Conservation (phyloP, 169 alveolate species). For the Miamiensis avidus region DNA sequence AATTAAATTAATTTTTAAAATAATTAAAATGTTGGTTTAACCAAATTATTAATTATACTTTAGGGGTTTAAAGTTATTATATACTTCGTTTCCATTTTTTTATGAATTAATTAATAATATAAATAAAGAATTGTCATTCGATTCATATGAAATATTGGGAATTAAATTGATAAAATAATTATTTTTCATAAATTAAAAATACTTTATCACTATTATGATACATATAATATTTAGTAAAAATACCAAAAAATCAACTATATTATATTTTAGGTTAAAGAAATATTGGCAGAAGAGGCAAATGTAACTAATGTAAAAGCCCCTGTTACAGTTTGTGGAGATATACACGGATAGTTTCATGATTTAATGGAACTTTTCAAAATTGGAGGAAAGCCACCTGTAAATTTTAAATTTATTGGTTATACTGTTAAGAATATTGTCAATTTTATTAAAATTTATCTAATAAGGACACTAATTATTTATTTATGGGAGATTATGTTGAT, state of each 20-base stretch:
- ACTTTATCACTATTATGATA: no score
- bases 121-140: no score
- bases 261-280: constrained; percentile 67
- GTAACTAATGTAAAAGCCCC: constrained; percentile 67
- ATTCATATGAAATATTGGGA: no score
- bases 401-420: neutral
- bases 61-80: neutral
- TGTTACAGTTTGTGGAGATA: constrained; percentile 81
- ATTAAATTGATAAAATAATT: no score
- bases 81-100: neutral
- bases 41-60: neutral
- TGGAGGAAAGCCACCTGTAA: constrained; percentile 70
- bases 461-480: constrained; percentile 59
- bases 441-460: neutral
- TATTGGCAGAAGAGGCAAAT: constrained; percentile 65
- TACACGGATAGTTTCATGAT: constrained; percentile 87
- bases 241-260: neutral
- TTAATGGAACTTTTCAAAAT: constrained; percentile 72
- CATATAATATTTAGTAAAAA: no score
- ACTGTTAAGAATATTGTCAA: neutral
- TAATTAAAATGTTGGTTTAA: neutral
- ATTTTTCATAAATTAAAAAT: no score
- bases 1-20: neutral
- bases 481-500: constrained; percentile 79
- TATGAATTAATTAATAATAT: no score